These are phyloP conservation scores for Russula olivacea DNA, from an alignment of 768 basidiomycete species.

Conservation along the genomic window DNA sequence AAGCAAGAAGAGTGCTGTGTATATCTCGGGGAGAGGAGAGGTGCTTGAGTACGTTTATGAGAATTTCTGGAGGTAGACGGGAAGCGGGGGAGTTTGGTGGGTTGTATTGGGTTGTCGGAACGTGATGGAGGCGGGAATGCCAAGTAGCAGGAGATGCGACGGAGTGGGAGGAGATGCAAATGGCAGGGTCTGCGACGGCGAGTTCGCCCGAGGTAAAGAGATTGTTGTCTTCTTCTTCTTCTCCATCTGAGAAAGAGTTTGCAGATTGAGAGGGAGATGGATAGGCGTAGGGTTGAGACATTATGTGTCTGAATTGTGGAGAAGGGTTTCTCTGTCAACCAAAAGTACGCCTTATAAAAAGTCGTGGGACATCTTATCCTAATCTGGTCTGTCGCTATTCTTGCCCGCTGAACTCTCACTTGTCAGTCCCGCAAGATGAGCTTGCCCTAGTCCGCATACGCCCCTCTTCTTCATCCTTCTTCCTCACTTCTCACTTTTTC, in stretches of 20 bases:
- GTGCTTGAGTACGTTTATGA: constrained; percentile 87
- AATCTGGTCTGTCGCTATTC: background rate
- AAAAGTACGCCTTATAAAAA: background rate
- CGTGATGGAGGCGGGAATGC: constrained; percentile 29
- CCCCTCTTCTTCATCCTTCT: background rate
- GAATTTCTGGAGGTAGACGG: constrained; percentile 79
- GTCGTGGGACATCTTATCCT: constrained; percentile 17
- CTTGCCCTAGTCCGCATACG: background rate
- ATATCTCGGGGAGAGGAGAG: constrained; percentile 71
- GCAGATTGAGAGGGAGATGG: constrained; percentile 60
- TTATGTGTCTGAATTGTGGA: constrained; percentile 1
- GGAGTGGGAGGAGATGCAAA: no score
- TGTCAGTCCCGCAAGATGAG: background rate
- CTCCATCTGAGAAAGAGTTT: constrained; percentile 74
- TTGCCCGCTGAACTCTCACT: background rate
- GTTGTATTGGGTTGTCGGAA: constrained; percentile 25
- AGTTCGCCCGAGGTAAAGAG: constrained; percentile 41
- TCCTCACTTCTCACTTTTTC: background rate
- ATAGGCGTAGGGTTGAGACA: constrained; percentile 33
- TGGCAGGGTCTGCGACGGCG: constrained; percentile 27
- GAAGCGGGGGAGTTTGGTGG: constrained; percentile 51
- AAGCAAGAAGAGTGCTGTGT: constrained; percentile 70
- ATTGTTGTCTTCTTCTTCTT: constrained; percentile 56
- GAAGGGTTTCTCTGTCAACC: constrained; percentile 7
- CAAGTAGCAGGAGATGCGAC: constrained; percentile 53